Evolutionary conservation across 192 early-diverging fungal genomes (phyloP), one percentile per base, ranked within the genome.

Genomic region (Lunasporangiospora selenospora): DNA sequence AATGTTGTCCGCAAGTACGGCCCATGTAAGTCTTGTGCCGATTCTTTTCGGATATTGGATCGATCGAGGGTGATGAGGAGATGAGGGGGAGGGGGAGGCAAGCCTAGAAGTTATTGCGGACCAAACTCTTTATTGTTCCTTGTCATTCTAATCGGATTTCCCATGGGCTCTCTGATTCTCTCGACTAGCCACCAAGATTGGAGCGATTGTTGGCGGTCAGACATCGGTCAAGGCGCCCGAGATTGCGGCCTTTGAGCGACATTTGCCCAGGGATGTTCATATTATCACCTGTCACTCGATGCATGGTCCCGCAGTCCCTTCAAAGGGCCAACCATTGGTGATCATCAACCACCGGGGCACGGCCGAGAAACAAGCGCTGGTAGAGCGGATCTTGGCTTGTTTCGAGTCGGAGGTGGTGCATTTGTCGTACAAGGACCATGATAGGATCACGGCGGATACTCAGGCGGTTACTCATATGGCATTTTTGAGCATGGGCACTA

Each of bases 191-290:
- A 94, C 94, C 12, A 95, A 96, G 53, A 60, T 95, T 18, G 88
- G 87, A 2, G 91, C 96, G 6, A 89, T 96, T 55, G 95, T 96
- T 0, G 88, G 85, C 1, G 97, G 97, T 15, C 96, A 97, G 82
- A 98, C 96, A 26, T 98, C 96, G 4, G 93, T 98, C 16, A 98
- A 98, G 78, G 86, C 89, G 58, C 95, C 94, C 1, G 97, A 99
- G 77, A 92, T 99, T 53, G 70, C 50, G 6, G 96, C 96, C 4
- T 97, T 99, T 57, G 92, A 94, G 19, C 83, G 83, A 64, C 81
- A 94, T 67, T 58, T 99, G 18, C 96, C 97, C 1, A 36, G 58
- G 1, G 97, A 99, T 77, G 93, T 94, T n/a, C 87, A 95, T 65
- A 97, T 99, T 49, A 87, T 99, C 8, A 90, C 93, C 6, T 94